A percentile compares a stretch with the other conserved stretches of the same genome.
Conservation (phyloP, 2,329 filamentous ascomycete species). For the Beauveria caledonica region DNA sequence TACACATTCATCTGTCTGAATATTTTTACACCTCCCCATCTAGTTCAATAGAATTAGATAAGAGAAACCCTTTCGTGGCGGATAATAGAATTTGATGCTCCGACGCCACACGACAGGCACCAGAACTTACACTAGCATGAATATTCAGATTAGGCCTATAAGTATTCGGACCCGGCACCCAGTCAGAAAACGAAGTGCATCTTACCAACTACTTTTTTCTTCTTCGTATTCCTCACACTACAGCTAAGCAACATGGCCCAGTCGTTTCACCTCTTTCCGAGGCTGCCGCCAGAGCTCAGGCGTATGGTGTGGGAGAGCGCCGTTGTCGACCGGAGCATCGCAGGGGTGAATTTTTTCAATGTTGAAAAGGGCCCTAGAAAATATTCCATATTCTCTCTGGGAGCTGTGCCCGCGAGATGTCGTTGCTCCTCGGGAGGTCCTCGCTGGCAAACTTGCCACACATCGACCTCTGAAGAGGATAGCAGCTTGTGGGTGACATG, state of each 20-base stretch:
- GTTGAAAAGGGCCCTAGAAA: too few species aligned
- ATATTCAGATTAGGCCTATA: too few species aligned
- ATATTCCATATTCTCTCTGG: too few species aligned
- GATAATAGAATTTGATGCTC: background rate
- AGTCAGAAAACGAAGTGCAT: too few species aligned
- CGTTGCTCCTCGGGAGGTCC: too few species aligned
- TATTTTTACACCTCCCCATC: too few species aligned
- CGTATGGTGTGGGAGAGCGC: background rate
- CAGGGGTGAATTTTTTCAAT: background rate
- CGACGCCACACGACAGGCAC: background rate
- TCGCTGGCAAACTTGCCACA: too few species aligned
- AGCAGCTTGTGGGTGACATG: background rate
- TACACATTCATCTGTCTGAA: too few species aligned
- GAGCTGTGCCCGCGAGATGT: too few species aligned
- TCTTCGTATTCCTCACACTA: background rate
- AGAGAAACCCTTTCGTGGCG: too few species aligned
- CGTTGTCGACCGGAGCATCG: background rate
- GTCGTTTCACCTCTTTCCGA: background rate
- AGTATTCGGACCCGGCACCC: too few species aligned
- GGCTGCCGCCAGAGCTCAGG: background rate
- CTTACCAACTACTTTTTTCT: background rate
- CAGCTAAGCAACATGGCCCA: background rate
- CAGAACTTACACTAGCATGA: background rate
- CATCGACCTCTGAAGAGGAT: background rate
- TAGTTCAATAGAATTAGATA: too few species aligned